Evolutionary conservation across 495 filamentous ascomycete species (phyloP).

Genomic region (Chaetomidium leptoderma): DNA sequence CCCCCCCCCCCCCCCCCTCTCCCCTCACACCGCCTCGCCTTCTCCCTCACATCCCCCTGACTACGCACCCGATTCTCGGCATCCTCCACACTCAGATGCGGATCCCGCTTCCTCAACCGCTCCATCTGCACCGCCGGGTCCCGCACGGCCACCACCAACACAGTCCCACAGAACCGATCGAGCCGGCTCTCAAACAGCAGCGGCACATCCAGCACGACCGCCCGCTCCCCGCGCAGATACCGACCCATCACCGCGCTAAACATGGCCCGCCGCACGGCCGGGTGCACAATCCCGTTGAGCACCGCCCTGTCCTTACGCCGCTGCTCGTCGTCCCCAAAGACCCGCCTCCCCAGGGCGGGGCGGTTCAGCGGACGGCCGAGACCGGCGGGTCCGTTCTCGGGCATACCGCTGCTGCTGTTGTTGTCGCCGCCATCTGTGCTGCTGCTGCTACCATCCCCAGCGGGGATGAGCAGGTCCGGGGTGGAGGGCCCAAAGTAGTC

Average conservation of each 20-base stretch:
- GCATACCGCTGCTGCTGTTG: too few species aligned
- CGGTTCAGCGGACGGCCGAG: slow-evolving; percentile 74
- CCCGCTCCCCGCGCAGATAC: slow-evolving; percentile 72
- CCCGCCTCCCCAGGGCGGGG: slow-evolving; percentile 73
- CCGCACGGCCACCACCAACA: slow-evolving; percentile 77
- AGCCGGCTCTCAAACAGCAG: slow-evolving; percentile 82
- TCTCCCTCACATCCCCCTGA: slow-evolving; percentile 78
- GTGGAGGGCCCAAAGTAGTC: slow-evolving; percentile 72
- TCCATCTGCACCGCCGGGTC: slow-evolving; percentile 75
- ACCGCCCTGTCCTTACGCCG: slow-evolving; percentile 61
- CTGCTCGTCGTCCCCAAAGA: slow-evolving; percentile 72
- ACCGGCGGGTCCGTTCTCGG: slow-evolving; percentile 39
- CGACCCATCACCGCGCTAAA: slow-evolving; percentile 58
- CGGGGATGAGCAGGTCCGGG: slow-evolving; percentile 71
- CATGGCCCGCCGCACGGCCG: slow-evolving; percentile 73
- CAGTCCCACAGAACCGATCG: slow-evolving; percentile 72
- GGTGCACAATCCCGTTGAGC: slow-evolving; percentile 89
- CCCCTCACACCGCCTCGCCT: slow-evolving; percentile 66
- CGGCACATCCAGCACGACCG: slow-evolving; percentile 88
- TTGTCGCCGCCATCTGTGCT: too few species aligned
- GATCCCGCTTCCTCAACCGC: slow-evolving; percentile 66
- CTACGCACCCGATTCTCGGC: slow-evolving; percentile 75
- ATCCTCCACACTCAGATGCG: slow-evolving; percentile 67
- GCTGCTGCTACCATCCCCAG: slow-evolving; percentile 31
- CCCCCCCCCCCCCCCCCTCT: too few species aligned